Percentiles rank a stretch among this genome's conserved stretches.
Evolutionary conservation across 805 yeast species (phyloP).

Genomic region (Lipomyces anomalus): DNA sequence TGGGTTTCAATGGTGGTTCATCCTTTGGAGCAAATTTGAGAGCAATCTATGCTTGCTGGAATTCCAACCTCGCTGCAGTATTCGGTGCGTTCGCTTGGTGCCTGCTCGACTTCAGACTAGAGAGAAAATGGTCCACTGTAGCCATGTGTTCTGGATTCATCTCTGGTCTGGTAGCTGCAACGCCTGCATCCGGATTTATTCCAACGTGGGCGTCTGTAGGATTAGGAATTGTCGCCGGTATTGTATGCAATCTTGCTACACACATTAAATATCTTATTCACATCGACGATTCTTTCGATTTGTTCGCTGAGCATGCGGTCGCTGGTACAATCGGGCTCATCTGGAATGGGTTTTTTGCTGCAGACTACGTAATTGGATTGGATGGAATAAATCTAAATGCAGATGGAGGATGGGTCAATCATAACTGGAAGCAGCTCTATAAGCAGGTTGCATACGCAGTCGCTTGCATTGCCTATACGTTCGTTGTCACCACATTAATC

Average conservation of each 20-base stretch:
- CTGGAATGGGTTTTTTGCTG: slow-evolving; percentile 86
- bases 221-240: slow-evolving; percentile 74
- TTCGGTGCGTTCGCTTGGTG: slow-evolving; percentile 93
- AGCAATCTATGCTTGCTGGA: slow-evolving; percentile 85
- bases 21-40: slow-evolving; percentile 75
- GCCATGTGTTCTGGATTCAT: slow-evolving; percentile 94
- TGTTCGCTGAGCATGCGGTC: slow-evolving; percentile 97
- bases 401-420: slow-evolving; percentile 91
- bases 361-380: slow-evolving; percentile 81
- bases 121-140: slow-evolving; percentile 87
- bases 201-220: slow-evolving; percentile 88
- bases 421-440: slow-evolving; percentile 86
- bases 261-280: slow-evolving; percentile 72
- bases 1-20: slow-evolving; percentile 89
- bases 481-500: slow-evolving; percentile 68
- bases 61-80: slow-evolving; percentile 83
- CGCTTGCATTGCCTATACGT: slow-evolving; percentile 70
- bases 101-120: slow-evolving; percentile 78
- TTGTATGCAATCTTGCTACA: slow-evolving; percentile 84
- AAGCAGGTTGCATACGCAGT: slow-evolving; percentile 78
- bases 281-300: slow-evolving; percentile 91
- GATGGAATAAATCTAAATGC: slow-evolving; percentile 53
- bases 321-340: slow-evolving; percentile 88
- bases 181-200: slow-evolving; percentile 88
- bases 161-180: slow-evolving; percentile 94